Evolutionary conservation across 805 yeast species (phyloP).

Genomic region (Kazachstania africana): DNA sequence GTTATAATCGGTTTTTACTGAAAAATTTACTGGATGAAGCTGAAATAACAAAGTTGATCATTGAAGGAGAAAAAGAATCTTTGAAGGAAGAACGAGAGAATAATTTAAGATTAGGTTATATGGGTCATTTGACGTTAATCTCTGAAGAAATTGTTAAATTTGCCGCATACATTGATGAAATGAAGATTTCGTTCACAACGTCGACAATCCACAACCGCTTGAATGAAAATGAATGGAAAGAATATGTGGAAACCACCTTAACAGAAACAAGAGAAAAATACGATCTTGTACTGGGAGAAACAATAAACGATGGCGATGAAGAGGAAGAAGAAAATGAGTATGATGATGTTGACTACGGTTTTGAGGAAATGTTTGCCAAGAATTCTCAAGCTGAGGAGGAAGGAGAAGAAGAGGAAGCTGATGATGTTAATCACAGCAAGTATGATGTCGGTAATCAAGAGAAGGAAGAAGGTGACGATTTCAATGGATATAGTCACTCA

Average conservation of each 20-base stretch:
- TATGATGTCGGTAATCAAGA: conserved; percentile 3
- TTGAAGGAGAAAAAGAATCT: conserved; percentile 52
- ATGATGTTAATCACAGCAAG: conserved; percentile 5
- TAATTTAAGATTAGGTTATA: conserved; percentile 76
- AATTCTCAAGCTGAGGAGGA: conserved; percentile 18
- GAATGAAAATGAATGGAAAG: conserved; percentile 45
- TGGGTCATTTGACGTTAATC: conserved; percentile 89
- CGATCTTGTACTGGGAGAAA: conserved; percentile 86
- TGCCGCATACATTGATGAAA: conserved; percentile 32
- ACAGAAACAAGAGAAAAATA: conserved; percentile 88
- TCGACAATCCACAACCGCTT: conserved; percentile 17
- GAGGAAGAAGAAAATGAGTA: conserved; percentile 44
- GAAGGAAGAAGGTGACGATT: conserved; percentile 14
- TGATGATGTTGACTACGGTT: conserved; percentile 27
- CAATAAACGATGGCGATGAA: conserved; percentile 26
- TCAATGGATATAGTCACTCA: conserved; percentile 18
- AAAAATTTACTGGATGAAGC: conserved; percentile 51
- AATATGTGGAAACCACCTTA: conserved; percentile 70
- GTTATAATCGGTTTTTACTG: conserved; percentile 55
- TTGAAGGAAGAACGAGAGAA: conserved; percentile 46
- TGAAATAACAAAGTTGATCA: conserved; percentile 49
- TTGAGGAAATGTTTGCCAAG: conserved; percentile 44
- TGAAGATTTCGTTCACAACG: conserved; percentile 20
- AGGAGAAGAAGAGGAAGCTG: conserved; percentile 6
- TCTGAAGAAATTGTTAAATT: conserved; percentile 96